These are phyloP conservation scores for Colletotrichum melonis DNA, from an alignment of 2,329 filamentous ascomycete species.

Conservation along the genomic window DNA sequence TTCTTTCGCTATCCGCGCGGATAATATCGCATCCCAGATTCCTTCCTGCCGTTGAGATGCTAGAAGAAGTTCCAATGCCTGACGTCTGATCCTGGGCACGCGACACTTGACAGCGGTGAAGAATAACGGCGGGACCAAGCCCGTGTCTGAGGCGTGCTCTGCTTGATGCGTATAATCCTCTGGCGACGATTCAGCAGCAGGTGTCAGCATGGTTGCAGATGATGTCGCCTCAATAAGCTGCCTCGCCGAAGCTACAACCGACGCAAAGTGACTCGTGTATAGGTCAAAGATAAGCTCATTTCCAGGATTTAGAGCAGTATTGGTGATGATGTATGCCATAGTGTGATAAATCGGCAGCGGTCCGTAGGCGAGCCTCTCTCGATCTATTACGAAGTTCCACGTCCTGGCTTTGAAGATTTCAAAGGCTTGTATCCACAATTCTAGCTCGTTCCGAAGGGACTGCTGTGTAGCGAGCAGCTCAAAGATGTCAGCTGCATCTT, in stretches of 20 bases:
- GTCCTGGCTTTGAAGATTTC: conserved; percentile 38
- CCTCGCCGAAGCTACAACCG: conserved; percentile 40
- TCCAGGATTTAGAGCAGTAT: conserved; percentile 43
- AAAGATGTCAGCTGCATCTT: background rate
- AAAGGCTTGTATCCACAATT: conserved; percentile 41
- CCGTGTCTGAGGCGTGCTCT: conserved; percentile 52
- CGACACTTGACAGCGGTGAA: conserved; percentile 61
- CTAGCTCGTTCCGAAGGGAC: conserved; percentile 18
- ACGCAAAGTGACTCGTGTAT: conserved; percentile 45
- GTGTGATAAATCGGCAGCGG: conserved; percentile 52
- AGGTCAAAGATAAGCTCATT: conserved; percentile 52
- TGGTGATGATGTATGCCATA: conserved; percentile 56
- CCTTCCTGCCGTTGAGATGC: conserved; percentile 49
- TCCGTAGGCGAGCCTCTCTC: conserved; percentile 8
- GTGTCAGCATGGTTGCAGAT: background rate
- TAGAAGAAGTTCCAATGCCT: conserved; percentile 49
- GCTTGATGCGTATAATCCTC: conserved; percentile 39
- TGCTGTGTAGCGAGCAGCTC: conserved; percentile 6
- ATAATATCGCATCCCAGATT: conserved; percentile 52
- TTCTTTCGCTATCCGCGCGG: conserved; percentile 46
- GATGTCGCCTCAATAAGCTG: background rate
- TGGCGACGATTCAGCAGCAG: background rate
- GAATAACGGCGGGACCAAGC: conserved; percentile 58
- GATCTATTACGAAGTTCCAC: conserved; percentile 32
- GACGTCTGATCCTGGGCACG: conserved; percentile 50